Conservation (phyloP, 2,329 filamentous ascomycete genomes). For the Colletotrichum cuscutae region DNA sequence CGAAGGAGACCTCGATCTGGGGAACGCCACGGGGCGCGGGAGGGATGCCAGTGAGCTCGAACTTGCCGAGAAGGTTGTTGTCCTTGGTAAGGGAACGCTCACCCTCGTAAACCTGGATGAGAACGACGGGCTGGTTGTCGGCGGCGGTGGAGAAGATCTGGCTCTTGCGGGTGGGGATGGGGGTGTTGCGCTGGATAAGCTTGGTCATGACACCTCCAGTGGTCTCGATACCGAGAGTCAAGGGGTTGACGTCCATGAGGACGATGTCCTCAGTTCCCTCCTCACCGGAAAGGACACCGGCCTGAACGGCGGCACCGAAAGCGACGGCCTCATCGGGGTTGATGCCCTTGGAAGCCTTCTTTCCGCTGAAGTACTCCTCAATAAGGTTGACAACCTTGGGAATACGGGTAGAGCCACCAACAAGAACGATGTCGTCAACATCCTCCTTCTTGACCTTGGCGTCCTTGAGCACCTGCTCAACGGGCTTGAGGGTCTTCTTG, state of each 20-base stretch:
- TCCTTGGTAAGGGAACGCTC: slow-evolving; percentile 95
- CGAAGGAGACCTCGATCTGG: slow-evolving; percentile 98
- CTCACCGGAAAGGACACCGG: slow-evolving; percentile 92
- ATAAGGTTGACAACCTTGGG: slow-evolving; percentile 92
- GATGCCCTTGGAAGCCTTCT: slow-evolving; percentile 99
- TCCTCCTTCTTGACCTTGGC: slow-evolving; percentile 97
- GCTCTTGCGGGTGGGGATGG: slow-evolving; percentile 95
- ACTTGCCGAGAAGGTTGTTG: slow-evolving; percentile 97
- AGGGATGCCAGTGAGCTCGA: slow-evolving; percentile 96
- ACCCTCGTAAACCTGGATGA: slow-evolving; percentile 96
- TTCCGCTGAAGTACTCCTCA: slow-evolving; percentile 94
- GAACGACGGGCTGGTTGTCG: slow-evolving; percentile 94
- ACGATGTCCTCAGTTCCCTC: slow-evolving; percentile 82
- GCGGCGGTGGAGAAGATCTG: slow-evolving; percentile 98
- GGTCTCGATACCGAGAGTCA: slow-evolving; percentile 97
- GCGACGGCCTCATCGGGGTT: slow-evolving; percentile 99
- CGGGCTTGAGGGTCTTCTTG: slow-evolving; percentile 99
- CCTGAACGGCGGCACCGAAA: slow-evolving; percentile 96
- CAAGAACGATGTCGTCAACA: slow-evolving; percentile 95
- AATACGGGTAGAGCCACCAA: slow-evolving; percentile 99
- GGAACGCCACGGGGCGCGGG: slow-evolving; percentile 95
- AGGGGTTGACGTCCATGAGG: slow-evolving; percentile 96
- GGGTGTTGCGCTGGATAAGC: slow-evolving; percentile 93
- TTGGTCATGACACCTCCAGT: slow-evolving; percentile 98
- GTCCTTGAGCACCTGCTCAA: slow-evolving; percentile 98